Percentiles rank a stretch among this genome's conserved stretches.
These are phyloP conservation scores for Rheum nobile DNA, from an alignment of 148 eudicot species.

Conservation along the genomic window DNA sequence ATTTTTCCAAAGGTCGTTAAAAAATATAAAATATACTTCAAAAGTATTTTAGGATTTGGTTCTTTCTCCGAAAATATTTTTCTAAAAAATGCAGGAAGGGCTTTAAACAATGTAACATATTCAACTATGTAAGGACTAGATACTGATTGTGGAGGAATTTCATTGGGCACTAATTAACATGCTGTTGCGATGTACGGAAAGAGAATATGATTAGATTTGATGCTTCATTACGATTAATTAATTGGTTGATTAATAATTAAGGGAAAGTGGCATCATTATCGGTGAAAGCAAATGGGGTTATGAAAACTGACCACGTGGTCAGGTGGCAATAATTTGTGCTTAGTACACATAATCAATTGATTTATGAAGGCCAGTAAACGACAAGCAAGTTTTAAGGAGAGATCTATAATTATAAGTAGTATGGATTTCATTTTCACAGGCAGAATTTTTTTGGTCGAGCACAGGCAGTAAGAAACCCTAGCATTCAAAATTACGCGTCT, in stretches of 20 bases:
- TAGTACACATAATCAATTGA: neutral
- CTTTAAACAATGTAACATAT: too few species aligned
- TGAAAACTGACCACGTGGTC: constrained; percentile 7
- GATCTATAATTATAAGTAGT: neutral
- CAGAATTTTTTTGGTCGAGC: too few species aligned
- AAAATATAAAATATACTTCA: too few species aligned
- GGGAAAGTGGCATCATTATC: constrained; percentile 1
- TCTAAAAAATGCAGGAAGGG: too few species aligned
- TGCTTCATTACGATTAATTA: neutral
- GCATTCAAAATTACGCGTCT: neutral
- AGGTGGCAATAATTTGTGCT: neutral
- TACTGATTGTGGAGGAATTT: neutral
- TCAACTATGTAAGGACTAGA: neutral
- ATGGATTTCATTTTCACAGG: neutral
- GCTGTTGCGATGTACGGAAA: neutral
- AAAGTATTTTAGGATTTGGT: too few species aligned
- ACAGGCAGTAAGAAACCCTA: too few species aligned
- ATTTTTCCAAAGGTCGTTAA: too few species aligned
- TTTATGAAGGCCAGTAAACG: neutral
- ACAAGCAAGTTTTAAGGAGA: neutral
- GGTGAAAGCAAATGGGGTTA: neutral
- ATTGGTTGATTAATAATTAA: neutral
- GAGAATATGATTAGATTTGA: neutral
- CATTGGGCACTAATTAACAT: constrained; percentile 4
- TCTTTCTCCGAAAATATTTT: too few species aligned